Percentiles rank a stretch among this genome's conserved stretches.
These are phyloP conservation scores for Saccharomycopsis microspora DNA, from an alignment of 805 yeast species.

Conservation along the genomic window DNA sequence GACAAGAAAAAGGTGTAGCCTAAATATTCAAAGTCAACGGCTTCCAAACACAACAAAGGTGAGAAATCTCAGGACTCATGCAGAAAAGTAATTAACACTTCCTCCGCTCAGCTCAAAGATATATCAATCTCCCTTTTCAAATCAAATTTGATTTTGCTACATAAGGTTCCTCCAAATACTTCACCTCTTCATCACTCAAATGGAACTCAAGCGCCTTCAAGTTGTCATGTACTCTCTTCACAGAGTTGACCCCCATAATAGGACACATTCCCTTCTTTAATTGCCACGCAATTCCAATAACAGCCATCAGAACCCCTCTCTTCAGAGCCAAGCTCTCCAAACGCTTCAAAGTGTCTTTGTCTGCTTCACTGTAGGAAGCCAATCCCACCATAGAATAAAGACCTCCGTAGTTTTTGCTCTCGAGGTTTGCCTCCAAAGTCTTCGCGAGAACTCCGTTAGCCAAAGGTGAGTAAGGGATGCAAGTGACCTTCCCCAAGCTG, in stretches of 20 bases:
- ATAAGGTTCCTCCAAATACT: constrained; percentile 11
- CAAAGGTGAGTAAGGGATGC: constrained; percentile 52
- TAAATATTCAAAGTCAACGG: too few relatives aligned
- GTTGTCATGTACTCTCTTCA: constrained; percentile 41
- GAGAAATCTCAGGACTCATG: too few relatives aligned
- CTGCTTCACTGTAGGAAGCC: constrained; percentile 19
- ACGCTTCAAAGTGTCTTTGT: constrained; percentile 30
- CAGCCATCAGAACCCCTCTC: constrained; percentile 39
- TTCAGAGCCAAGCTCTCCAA: constrained; percentile 46
- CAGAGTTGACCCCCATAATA: constrained; percentile 40
- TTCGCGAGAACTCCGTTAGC: constrained; percentile 46
- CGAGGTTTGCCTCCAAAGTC: constrained; percentile 23
- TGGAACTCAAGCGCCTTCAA: constrained; percentile 29
- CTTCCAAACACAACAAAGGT: too few relatives aligned
- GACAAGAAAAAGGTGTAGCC: too few relatives aligned
- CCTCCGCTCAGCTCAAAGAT: too few relatives aligned
- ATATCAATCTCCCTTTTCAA: too few relatives aligned
- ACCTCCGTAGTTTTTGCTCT: neutral
- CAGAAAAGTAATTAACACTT: too few relatives aligned
- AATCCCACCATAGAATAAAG: neutral
- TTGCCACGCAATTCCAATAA: constrained; percentile 44
- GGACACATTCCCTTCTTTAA: constrained; percentile 40
- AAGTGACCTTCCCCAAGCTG: constrained; percentile 31
- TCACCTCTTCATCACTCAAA: constrained; percentile 21
- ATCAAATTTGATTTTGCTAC: neutral